Evolutionary conservation across 2,329 filamentous ascomycete genomes (phyloP).

Genomic region (Colletotrichum kahawae): DNA sequence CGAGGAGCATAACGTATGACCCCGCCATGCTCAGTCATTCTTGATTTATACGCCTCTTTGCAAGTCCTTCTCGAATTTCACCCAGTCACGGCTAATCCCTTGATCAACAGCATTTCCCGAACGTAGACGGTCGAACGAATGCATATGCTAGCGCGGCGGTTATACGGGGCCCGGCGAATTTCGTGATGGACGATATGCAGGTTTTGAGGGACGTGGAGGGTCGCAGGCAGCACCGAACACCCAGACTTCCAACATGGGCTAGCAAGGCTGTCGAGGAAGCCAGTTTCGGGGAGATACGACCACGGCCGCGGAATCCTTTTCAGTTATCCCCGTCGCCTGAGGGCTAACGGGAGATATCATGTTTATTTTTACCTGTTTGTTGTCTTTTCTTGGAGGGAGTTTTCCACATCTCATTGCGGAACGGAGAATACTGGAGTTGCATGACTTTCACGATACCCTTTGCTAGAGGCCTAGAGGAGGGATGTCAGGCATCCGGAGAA

Average conservation of each 20-base stretch:
- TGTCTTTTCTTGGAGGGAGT: background rate
- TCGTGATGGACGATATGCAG: conserved; percentile 20
- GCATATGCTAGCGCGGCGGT: background rate
- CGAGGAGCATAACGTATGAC: conserved; percentile 38
- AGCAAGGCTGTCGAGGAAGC: conserved; percentile 28
- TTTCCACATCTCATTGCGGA: background rate
- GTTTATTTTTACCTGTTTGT: background rate
- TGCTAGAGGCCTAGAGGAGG: background rate
- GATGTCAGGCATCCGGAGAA: background rate
- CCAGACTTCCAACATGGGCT: conserved; percentile 36
- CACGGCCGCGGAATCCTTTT: background rate
- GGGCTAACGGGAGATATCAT: background rate
- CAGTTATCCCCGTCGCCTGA: background rate
- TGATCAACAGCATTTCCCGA: background rate
- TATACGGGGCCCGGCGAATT: background rate
- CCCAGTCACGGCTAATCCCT: background rate
- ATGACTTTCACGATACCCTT: conserved; percentile 15
- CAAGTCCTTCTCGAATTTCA: background rate
- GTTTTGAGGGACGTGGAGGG: conserved; percentile 38
- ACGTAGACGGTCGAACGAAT: background rate
- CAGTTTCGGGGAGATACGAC: background rate
- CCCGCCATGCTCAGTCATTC: background rate
- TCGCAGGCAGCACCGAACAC: conserved; percentile 1
- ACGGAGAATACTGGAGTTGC: background rate
- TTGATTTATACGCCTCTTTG: background rate